Evolutionary conservation across 495 filamentous ascomycete genomes (phyloP).

Genomic region (Penicillium daleae): DNA sequence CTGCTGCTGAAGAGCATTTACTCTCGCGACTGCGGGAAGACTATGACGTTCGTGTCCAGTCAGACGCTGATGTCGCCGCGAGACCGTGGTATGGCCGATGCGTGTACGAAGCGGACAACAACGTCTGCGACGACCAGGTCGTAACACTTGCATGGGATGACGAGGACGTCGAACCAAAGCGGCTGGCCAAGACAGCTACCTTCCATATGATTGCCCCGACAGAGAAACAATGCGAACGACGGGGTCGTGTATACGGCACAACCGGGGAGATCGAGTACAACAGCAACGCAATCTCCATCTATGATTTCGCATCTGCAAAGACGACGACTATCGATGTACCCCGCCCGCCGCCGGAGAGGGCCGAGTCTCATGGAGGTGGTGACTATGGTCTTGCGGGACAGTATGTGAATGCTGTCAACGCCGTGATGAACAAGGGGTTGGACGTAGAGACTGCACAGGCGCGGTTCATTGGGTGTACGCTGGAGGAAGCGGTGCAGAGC

Average conservation of each 20-base stretch:
- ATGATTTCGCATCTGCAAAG: constrained; percentile 40
- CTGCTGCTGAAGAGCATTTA: constrained; percentile 37
- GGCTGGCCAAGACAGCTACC: constrained; percentile 75
- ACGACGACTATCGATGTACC: constrained; percentile 36
- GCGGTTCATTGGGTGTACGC: constrained; percentile 73
- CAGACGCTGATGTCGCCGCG: constrained; percentile 55
- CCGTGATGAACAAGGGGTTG: constrained; percentile 72
- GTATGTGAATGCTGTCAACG: constrained; percentile 80
- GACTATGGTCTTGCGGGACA: constrained; percentile 79
- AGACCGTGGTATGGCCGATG: constrained; percentile 90
- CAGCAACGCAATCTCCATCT: constrained; percentile 45
- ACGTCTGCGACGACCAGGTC: constrained; percentile 85
- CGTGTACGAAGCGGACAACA: constrained; percentile 90
- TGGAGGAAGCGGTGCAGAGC: constrained; percentile 83
- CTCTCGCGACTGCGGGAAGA: constrained; percentile 60
- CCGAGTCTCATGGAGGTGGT: constrained; percentile 75
- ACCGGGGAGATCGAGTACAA: constrained; percentile 83
- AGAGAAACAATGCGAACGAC: constrained; percentile 80
- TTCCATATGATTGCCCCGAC: constrained; percentile 96
- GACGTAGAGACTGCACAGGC: constrained; percentile 73
- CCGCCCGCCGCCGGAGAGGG: constrained; percentile 41
- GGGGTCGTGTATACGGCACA: constrained; percentile 82
- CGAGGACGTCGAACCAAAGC: constrained; percentile 45
- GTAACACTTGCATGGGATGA: constrained; percentile 84
- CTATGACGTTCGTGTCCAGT: constrained; percentile 57